phyloP scores from a whole-genome alignment of 768 basidiomycete genomes.

The Cystobasidium ongulense region DNA sequence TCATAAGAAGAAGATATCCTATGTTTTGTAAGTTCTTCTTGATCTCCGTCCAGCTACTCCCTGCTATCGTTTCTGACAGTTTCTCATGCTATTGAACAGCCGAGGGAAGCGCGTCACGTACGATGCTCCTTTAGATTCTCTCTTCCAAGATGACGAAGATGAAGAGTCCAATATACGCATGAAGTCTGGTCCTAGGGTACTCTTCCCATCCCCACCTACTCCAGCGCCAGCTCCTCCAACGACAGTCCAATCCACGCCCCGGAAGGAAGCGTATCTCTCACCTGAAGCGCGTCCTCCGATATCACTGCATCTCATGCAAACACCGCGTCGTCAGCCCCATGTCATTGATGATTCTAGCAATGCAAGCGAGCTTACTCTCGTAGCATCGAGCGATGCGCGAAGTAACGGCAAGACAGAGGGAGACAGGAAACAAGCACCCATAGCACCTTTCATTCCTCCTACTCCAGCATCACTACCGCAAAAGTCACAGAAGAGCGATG shows the following conservation, averaged over 20 bases:
- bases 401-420: neutral
- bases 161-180: constrained; percentile 6
- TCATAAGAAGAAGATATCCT: constrained; percentile 3
- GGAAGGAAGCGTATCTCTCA: neutral
- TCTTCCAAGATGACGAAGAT: constrained; percentile 14
- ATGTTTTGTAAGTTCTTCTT: constrained; percentile 23
- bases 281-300: neutral
- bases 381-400: neutral
- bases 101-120: constrained; percentile 30
- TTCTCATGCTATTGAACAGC: neutral
- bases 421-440: neutral
- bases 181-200: constrained; percentile 24
- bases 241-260: neutral
- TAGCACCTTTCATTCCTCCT: constrained; percentile 5
- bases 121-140: constrained; percentile 21
- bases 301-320: constrained; percentile 14
- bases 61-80: neutral
- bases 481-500: constrained; percentile 18
- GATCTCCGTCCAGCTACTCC: neutral
- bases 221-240: neutral
- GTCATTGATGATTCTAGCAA: neutral
- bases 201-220: constrained; percentile 20
- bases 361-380: neutral
- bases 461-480: constrained; percentile 22
- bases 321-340: constrained; percentile 18